Evolutionary conservation across 192 early-diverging fungal species (phyloP).

Genomic region (Spizellomyces sp.): DNA sequence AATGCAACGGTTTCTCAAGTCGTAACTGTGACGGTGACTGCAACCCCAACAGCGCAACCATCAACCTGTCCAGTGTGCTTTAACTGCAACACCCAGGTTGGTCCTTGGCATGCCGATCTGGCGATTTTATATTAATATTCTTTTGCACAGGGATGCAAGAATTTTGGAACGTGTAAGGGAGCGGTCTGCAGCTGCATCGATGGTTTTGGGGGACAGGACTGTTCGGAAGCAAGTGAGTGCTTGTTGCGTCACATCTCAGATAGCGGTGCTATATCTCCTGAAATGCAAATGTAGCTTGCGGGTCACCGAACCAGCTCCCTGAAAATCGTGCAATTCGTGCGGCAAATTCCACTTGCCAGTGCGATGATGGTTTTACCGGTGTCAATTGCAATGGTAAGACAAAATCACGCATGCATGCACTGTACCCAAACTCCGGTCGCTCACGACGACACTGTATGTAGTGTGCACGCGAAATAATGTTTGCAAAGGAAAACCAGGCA

Average conservation of each 20-base stretch:
- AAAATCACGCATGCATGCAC: not conserved
- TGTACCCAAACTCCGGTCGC: not conserved
- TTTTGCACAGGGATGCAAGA: conserved; percentile 40
- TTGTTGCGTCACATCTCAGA: not conserved
- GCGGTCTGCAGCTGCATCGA: conserved; percentile 34
- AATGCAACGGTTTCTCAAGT: not conserved
- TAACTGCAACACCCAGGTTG: conserved; percentile 37
- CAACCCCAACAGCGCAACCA: not conserved
- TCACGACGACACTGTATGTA: not conserved
- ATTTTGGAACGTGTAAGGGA: conserved; percentile 43
- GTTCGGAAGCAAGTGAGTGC: conserved; percentile 27
- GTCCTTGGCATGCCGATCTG: not conserved
- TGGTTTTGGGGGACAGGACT: conserved; percentile 51
- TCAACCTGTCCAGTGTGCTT: conserved; percentile 37
- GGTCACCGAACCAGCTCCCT: conserved; percentile 21
- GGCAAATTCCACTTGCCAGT: conserved; percentile 32
- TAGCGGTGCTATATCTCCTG: too few relatives aligned
- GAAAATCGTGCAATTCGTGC: conserved; percentile 17
- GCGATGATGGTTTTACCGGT: conserved; percentile 61
- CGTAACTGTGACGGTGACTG: conserved; percentile 32
- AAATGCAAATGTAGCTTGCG: conserved; percentile 23
- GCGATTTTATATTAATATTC: not conserved
- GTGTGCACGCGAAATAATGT: conserved; percentile 47
- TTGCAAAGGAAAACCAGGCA: conserved; percentile 40
- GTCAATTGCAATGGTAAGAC: conserved; percentile 53